phyloP scores from a whole-genome alignment of 2,329 filamentous ascomycete genomes.

The Pyrenochaeta sp. region DNA sequence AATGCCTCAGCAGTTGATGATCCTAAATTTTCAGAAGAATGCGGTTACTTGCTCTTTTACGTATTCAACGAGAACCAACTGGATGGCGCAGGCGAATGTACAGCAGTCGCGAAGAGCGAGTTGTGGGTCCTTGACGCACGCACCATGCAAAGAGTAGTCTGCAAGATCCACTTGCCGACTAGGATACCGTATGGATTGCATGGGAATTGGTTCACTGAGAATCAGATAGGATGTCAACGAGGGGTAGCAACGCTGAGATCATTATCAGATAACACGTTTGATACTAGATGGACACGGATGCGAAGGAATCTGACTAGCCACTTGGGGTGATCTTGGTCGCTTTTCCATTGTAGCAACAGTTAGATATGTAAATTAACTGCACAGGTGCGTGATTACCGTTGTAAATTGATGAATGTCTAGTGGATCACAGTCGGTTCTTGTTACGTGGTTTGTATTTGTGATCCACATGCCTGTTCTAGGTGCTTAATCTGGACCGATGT shows the following conservation, averaged over 20 bases:
- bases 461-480: too few relatives aligned
- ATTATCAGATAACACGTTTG: slow-evolving; percentile 13
- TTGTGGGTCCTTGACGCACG: slow-evolving; percentile 74
- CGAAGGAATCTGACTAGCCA: slow-evolving; percentile 18
- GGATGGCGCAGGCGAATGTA: slow-evolving; percentile 58
- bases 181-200: slow-evolving; percentile 74
- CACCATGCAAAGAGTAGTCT: slow-evolving; percentile 68
- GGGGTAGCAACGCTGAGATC: slow-evolving; percentile 31
- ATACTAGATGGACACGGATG: slow-evolving; percentile 16
- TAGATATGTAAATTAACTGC: too few relatives aligned
- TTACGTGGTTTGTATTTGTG: too few relatives aligned
- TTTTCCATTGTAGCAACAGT: neutral
- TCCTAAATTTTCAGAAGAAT: slow-evolving; percentile 61
- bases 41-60: slow-evolving; percentile 73
- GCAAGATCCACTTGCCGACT: slow-evolving; percentile 67
- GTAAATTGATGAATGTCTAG: too few relatives aligned
- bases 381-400: too few relatives aligned
- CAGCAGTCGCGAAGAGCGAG: slow-evolving; percentile 59
- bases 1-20: slow-evolving; percentile 3
- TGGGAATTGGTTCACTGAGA: slow-evolving; percentile 50
- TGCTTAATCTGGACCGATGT: too few relatives aligned
- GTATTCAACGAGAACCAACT: slow-evolving; percentile 75
- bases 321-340: slow-evolving; percentile 15
- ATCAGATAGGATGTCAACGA: slow-evolving; percentile 43
- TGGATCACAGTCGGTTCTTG: too few relatives aligned